phyloP scores from a whole-genome alignment of 345 rosid genomes.

The Lepidium sativum region DNA sequence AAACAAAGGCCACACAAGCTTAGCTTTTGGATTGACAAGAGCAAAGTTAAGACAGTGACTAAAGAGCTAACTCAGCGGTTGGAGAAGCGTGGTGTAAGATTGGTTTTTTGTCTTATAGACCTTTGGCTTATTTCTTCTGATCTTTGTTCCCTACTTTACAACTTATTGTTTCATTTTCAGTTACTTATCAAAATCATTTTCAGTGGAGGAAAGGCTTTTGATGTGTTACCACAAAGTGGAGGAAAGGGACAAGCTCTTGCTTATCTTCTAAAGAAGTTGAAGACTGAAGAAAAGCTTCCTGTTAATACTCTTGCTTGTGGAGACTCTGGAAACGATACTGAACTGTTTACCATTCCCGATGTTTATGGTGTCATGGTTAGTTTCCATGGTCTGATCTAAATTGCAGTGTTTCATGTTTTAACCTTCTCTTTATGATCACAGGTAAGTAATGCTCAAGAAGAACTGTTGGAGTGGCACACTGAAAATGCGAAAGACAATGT shows the following conservation, averaged over 20 bases:
- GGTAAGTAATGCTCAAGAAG: conserved; percentile 97
- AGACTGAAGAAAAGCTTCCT: conserved; percentile 59
- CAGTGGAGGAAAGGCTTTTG: conserved; percentile 89
- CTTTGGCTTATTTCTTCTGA: neutral
- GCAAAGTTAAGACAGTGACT: conserved; percentile 57
- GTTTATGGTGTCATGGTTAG: conserved; percentile 91
- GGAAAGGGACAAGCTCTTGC: conserved; percentile 99
- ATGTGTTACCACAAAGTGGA: conserved; percentile 81
- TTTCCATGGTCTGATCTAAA: neutral
- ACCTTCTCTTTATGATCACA: conserved; percentile 12
- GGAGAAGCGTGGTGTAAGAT: conserved; percentile 51
- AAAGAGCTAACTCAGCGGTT: conserved; percentile 50
- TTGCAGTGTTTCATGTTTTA: neutral
- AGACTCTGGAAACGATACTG: conserved; percentile 97
- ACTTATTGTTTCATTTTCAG: conserved; percentile 29
- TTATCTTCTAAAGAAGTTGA: conserved; percentile 67
- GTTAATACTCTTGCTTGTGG: conserved; percentile 83
- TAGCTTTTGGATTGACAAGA: conserved; percentile 68
- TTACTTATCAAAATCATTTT: conserved; percentile 83
- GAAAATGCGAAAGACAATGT: conserved; percentile 70
- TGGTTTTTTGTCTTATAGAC: neutral
- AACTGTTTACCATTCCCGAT: conserved; percentile 76
- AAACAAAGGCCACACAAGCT: conserved; percentile 79
- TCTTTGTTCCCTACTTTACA: neutral
- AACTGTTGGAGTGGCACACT: conserved; percentile 78